Evolutionary conservation across 192 early-diverging fungal species (phyloP), one percentile per base, ranked within the genome.

Genomic region (Pilobolus umbonatus): DNA sequence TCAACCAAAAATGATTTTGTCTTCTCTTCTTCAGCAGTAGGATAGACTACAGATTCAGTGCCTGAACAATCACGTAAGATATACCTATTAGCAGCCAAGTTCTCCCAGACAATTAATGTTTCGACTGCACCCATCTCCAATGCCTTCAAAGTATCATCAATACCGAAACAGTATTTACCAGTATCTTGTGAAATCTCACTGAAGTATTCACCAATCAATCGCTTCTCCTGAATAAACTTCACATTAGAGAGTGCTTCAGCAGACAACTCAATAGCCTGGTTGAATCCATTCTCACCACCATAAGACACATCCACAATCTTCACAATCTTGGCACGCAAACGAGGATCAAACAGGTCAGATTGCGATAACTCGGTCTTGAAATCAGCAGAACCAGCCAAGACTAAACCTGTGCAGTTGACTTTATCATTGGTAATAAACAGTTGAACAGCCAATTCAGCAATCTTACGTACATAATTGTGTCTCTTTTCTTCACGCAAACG

Each of bases 141-240:
- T 12, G 91, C 97, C 76, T 92, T 93, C 57, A 99, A 78, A 22
- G 95, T 99, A 62, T 99, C 95, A 2, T 91, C 89, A 34, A 98
- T 83, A 65, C 97, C 97, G 68, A 91, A 98, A 72, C 90, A 92
- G 76, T 88, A 89, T 76, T 94, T 94, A 62, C 96, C 96, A 53
- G 93, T 93, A 65, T 99, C 95, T 65, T 84, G 85, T 38, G 93
- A 92, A 71, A 99, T 97, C 67, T 96, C 92, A 71, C 94, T 91
- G 78, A 99, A 99, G 83, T 93, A 98, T 71, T 88, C 83, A 51
- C 82, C 78, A 65, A 99, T 95, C 35, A 99, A 84, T 71, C 94
- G 91, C 82, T 98, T 96, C 80, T 99, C 97, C 77, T 98, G 95
- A 49, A 99, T 87, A 63, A 99, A 95, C 81, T 99, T 98, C 73